phyloP scores from a whole-genome alignment of 306 rosid species.

The Quillaja saponaria region DNA sequence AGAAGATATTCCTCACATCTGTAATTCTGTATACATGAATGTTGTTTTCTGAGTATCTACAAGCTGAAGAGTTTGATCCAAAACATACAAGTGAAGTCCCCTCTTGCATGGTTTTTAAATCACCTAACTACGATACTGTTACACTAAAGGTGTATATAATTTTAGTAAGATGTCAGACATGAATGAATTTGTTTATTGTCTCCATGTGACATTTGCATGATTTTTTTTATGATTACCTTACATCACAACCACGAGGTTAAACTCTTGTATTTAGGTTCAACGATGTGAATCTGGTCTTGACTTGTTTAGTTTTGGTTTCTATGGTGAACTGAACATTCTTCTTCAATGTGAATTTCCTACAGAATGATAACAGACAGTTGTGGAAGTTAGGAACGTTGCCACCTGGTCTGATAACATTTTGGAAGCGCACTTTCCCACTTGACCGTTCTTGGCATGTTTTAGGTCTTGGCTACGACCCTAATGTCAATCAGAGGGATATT shows the following conservation, averaged over 20 bases:
- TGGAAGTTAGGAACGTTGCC: conserved; percentile 98
- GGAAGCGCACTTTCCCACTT: conserved; percentile 79
- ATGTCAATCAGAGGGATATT: conserved; percentile 58
- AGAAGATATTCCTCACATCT: background rate
- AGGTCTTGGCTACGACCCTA: conserved; percentile 87
- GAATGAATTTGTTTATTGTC: background rate
- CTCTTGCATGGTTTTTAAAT: too few relatives aligned
- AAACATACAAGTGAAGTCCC: too few relatives aligned
- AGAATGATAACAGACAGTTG: conserved; percentile 88
- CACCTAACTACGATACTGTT: too few relatives aligned
- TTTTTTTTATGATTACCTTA: background rate
- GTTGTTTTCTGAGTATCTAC: too few relatives aligned
- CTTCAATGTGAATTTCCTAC: conserved; percentile 22
- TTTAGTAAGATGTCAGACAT: background rate
- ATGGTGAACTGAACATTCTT: conserved; percentile 24
- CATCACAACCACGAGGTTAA: background rate
- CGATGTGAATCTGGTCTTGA: background rate
- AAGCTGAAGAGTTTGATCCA: too few relatives aligned
- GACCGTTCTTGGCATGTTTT: conserved; percentile 76
- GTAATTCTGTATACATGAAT: background rate
- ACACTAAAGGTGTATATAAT: too few relatives aligned
- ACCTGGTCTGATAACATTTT: conserved; percentile 94
- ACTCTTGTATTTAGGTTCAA: conserved; percentile 2
- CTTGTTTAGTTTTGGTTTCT: conserved; percentile 9
- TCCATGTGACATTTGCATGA: conserved; percentile 2